These are phyloP conservation scores for Monosporascus sp. DNA, from an alignment of 2,329 filamentous ascomycete genomes.

Conservation along the genomic window DNA sequence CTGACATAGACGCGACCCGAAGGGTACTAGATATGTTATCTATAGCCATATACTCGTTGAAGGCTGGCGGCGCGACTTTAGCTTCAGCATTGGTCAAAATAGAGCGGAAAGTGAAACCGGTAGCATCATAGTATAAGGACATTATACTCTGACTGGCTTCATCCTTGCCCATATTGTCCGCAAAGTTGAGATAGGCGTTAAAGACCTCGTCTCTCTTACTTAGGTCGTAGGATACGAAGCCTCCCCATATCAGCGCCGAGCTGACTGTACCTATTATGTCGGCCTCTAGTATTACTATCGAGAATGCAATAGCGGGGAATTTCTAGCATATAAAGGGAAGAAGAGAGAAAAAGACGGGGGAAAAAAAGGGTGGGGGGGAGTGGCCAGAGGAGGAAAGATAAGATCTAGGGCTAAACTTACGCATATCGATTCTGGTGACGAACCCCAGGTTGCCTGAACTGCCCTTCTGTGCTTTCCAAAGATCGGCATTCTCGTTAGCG, in stretches of 20 bases:
- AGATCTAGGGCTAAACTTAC: background rate
- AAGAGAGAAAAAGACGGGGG: no score
- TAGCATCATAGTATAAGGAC: slow-evolving; percentile 27
- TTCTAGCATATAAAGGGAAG: no score
- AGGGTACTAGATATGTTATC: slow-evolving; percentile 20
- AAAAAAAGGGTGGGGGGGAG: background rate
- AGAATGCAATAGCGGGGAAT: no score
- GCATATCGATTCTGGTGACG: slow-evolving; percentile 14
- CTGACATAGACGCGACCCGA: slow-evolving; percentile 22
- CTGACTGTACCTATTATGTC: slow-evolving; percentile 1
- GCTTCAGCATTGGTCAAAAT: slow-evolving; percentile 29
- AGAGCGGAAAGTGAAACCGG: slow-evolving; percentile 17
- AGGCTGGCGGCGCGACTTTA: slow-evolving; percentile 22
- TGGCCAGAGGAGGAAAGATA: background rate
- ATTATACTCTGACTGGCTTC: slow-evolving; percentile 21
- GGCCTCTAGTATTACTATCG: background rate
- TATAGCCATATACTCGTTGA: slow-evolving; percentile 23
- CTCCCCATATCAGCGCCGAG: slow-evolving; percentile 31
- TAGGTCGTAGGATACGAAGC: slow-evolving; percentile 28
- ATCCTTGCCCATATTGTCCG: slow-evolving; percentile 7
- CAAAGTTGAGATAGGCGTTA: slow-evolving; percentile 16
- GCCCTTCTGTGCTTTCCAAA: slow-evolving; percentile 36
- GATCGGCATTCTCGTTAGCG: slow-evolving; percentile 26
- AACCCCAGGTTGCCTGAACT: slow-evolving; percentile 37
- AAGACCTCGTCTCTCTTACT: slow-evolving; percentile 10